Base-by-base conservation (phyloP, 2,329 filamentous ascomycete genomes). In the Thielaviopsis euricoi region DNA sequence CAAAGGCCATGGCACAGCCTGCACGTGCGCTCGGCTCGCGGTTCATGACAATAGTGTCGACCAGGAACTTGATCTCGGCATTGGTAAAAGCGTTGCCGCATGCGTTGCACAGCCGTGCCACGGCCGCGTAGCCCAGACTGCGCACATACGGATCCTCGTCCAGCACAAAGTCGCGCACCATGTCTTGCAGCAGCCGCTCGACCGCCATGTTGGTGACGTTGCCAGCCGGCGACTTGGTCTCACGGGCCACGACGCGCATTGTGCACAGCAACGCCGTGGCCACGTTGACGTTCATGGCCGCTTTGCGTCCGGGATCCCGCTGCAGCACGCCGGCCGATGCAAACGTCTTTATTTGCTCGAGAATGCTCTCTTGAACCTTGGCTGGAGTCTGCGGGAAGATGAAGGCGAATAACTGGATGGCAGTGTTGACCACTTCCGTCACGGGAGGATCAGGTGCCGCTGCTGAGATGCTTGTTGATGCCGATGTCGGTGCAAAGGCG, bases 11-110 rank as follows among this genome's bases (percentile, higher is more conserved):
- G 17, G 94, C 93, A 70, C 91, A 98, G 12, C 93, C 93, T 51
- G 94, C 90, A 67, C 93, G 83, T 43, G 89, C 89, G 68, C 87
- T 91, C 0, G 93, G 93, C 68, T 98, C 93, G 57, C 91, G 80
- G 69, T 98, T 96, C 51, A 85, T 80, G 6, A 98, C 89, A 62
- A 98, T 96, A 1, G 87, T 95, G 65, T 98, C 91, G 50, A 97
- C 85, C 10, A 98, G 77, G 66, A 85, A 85, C 66, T 94, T 96
- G 64, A 98, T 87, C 69, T 96, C 89, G 26, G 81, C 77, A 62
- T 88, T 90, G 0, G 93, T 98, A 65, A 95, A 93, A 1, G 84
- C 75, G 62, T 93, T 95, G 46, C 93, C 94, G 56, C 89, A 89
- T 56, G 78, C 71, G 62, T 77, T 90, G 70, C 93, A 97, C 1